Conservation (phyloP, 495 filamentous ascomycete genomes). For the Bathelium albidoporum region DNA sequence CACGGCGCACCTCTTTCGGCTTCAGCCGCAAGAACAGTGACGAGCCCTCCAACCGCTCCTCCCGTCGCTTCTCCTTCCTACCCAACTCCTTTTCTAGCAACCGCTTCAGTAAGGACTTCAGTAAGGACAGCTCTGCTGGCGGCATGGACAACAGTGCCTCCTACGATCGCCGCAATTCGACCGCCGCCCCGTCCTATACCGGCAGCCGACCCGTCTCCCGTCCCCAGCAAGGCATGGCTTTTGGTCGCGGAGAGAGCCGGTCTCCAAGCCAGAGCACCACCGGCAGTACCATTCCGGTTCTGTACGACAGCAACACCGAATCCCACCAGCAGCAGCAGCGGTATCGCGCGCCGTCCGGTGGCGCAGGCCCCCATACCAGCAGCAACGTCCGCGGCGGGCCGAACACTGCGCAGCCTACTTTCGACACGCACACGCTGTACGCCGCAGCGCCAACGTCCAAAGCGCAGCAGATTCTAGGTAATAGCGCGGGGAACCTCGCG, state of each 20-base stretch:
- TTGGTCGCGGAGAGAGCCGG: constrained; percentile 26
- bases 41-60: constrained; percentile 22
- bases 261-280: constrained; percentile 31
- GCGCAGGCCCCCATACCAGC: constrained; percentile 13
- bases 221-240: constrained; percentile 21
- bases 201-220: constrained; percentile 16
- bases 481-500: constrained; percentile 8
- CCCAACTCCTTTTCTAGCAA: constrained; percentile 64
- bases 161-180: constrained; percentile 30
- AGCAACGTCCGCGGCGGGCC: constrained; percentile 10
- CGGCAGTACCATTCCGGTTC: constrained; percentile 26
- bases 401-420: constrained; percentile 12
- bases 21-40: constrained; percentile 57
- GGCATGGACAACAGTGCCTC: constrained; percentile 19
- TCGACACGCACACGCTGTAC: background rate
- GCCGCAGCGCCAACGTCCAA: background rate
- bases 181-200: constrained; percentile 32
- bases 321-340: constrained; percentile 18
- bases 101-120: constrained; percentile 25
- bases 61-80: constrained; percentile 58
- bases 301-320: constrained; percentile 22
- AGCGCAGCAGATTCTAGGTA: constrained; percentile 1
- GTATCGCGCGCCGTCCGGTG: constrained; percentile 18
- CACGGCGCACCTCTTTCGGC: constrained; percentile 65
- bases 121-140: constrained; percentile 1